These are phyloP conservation scores for Colletotrichum destructivum DNA, from an alignment of 2,329 filamentous ascomycete species.

Conservation along the genomic window DNA sequence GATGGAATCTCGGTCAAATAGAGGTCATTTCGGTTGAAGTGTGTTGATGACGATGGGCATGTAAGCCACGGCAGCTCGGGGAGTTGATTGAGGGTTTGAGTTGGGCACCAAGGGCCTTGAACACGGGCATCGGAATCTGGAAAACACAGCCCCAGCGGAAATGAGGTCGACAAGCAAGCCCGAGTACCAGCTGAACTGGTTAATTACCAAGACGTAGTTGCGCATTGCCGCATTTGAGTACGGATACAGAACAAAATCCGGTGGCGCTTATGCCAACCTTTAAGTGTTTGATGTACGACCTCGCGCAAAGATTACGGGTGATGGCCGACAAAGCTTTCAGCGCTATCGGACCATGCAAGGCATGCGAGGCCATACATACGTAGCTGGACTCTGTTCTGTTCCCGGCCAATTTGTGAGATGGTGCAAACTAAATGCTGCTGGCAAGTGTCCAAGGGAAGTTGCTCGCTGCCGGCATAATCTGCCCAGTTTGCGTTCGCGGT, in stretches of 20 bases:
- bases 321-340: neutral
- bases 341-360: neutral
- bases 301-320: neutral
- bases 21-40: conserved; percentile 8
- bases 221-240: neutral
- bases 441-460: neutral
- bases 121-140: neutral
- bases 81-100: neutral
- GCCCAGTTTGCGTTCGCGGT: neutral
- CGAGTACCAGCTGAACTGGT: neutral
- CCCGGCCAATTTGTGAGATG: neutral
- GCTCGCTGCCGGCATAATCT: neutral
- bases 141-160: conserved; percentile 15
- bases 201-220: neutral
- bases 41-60: neutral
- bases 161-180: conserved; percentile 1
- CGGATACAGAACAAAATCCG: neutral
- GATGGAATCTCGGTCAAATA: neutral
- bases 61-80: neutral
- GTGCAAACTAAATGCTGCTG: neutral
- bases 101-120: neutral
- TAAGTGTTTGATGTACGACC: neutral
- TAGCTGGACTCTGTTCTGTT: neutral
- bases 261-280: neutral
- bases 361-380: too few relatives aligned